Base-by-base conservation (phyloP, 2,329 filamentous ascomycete genomes). In the Penicillium fuscoglaucum region DNA sequence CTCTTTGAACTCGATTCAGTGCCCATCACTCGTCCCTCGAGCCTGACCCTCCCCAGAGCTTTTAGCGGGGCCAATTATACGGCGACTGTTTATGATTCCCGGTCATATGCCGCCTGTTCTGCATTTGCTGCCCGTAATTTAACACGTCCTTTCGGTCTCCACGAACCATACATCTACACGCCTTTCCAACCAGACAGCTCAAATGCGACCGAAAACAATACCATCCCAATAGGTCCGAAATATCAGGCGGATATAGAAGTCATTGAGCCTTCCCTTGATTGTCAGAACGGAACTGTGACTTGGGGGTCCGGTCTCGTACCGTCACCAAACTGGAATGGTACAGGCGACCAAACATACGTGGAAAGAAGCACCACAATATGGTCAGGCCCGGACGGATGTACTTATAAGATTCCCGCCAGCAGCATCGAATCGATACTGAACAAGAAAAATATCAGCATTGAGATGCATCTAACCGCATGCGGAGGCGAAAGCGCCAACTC, bases 1-100 rank as follows among this genome's bases (percentile, higher is more conserved):
- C 33, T 57, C 21, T 57, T 57, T n/a, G 55, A 57, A 15, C 24
- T 46, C 6, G 35, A 46, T n/a, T 17, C 45, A 8, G 49, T 37
- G 4, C 33, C 24, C 2, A 31, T 56, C 15, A 33, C 39, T 13
- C 41, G 19, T 19, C 21, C 55, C 3, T 33, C 10, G 1, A 24
- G 37, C 9, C 24, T 57, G 4, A 47, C 26, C 4, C 43, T 52
- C 1, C 17, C 41, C 2, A 37, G 29, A 13, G 21, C 19, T 21
- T 57, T 52, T 21, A 37, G 19, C 26, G 33, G 4, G 10, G 26
- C 33, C 15, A 31, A 8, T 28, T 57, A n/a, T 37, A 8, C 7
- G 17, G 15, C 35, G 3, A 37, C 35, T 37, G 3, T 4, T 17
- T 37, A 37, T 37, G 35, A 37, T 15, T 37, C 35, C 35, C 35